These are phyloP conservation scores for Aphanoascus verrucosus DNA, from an alignment of 2,329 filamentous ascomycete genomes.

Conservation along the genomic window DNA sequence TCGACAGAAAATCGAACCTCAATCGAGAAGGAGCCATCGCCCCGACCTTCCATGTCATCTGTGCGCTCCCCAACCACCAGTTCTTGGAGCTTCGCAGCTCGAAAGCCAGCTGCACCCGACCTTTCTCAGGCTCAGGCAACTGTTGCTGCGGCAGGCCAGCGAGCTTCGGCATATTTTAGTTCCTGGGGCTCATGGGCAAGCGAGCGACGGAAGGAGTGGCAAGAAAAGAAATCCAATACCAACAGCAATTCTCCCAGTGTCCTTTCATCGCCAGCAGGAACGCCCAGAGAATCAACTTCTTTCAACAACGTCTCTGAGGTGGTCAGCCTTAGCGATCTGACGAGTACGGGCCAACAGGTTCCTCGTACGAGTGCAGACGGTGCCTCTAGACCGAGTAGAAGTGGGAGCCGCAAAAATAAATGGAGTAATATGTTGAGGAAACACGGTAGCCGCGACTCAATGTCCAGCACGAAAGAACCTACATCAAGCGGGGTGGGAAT, in stretches of 20 bases:
- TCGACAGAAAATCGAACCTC: constrained; percentile 21
- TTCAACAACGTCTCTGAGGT: not conserved
- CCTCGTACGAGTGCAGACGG: not conserved
- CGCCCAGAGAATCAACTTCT: constrained; percentile 7
- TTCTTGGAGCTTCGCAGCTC: constrained; percentile 24
- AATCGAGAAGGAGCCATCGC: constrained; percentile 22
- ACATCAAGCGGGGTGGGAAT: not conserved
- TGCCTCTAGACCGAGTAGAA: constrained; percentile 9
- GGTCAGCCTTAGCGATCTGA: constrained; percentile 14
- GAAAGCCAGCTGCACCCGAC: constrained; percentile 36
- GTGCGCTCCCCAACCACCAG: constrained; percentile 15
- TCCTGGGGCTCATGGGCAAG: constrained; percentile 53
- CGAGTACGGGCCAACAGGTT: constrained; percentile 17
- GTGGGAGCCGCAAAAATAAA: constrained; percentile 17
- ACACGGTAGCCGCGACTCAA: constrained; percentile 9
- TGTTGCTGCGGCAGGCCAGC: constrained; percentile 43
- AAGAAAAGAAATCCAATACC: constrained; percentile 26
- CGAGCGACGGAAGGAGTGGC: constrained; percentile 39
- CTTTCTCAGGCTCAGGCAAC: constrained; percentile 46
- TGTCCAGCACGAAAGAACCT: not conserved
- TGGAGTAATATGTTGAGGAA: constrained; percentile 30
- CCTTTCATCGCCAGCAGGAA: constrained; percentile 3
- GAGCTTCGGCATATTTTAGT: constrained; percentile 52
- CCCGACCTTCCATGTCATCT: constrained; percentile 20
- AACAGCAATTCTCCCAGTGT: constrained; percentile 7